Evolutionary conservation across 176 grass and related monocot species (phyloP), one percentile per base, ranked within the genome.

Genomic region (Bonia amplexicaulis): DNA sequence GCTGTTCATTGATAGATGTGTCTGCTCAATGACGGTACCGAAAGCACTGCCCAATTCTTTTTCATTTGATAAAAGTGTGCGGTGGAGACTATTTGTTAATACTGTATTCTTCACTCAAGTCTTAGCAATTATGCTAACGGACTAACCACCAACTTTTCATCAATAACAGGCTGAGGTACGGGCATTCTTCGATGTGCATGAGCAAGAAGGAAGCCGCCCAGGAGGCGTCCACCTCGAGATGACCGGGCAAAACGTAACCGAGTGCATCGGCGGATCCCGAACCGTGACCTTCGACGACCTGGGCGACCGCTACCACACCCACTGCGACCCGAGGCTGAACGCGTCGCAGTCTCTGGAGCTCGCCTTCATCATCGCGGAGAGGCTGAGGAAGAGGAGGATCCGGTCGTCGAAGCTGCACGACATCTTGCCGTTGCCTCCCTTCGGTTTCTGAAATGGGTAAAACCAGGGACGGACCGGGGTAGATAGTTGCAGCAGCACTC

Each of bases 181-280:
- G 39, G 94, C 94, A 14, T 97, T 97, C 89, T 97, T 97, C 13
- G 94, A 97, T 88, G 94, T 97, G 60, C 94, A 97, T 20, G 91
- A 97, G 65, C 94, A 97, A 91, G 94, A 97, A 73, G 94, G 94
- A 70, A 94, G 94, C 82, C 89, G 90, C 60, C 85, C 94, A 9
- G 94, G 94, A 73, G 94, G 94, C 10, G 79, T 97, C 64, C 94
- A 97, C 84, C 89, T 97, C 12, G 94, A 97, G 91, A 97, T 97
- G 94, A 97, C 94, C 2, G 94, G 94, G 49, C 94, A 97, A 44
- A 97, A 97, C n/a, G 94, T 97, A 47, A 97, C 94, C 1, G 94
- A 97, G 76, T 94, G 94, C 89, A 97, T 94, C 9, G 94, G 94
- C 47, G 94, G 94, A 63, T 97, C 94, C 17, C 85, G 91, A 6